Conservation (phyloP, 441 rosid species). For the Croton laevigatus region DNA sequence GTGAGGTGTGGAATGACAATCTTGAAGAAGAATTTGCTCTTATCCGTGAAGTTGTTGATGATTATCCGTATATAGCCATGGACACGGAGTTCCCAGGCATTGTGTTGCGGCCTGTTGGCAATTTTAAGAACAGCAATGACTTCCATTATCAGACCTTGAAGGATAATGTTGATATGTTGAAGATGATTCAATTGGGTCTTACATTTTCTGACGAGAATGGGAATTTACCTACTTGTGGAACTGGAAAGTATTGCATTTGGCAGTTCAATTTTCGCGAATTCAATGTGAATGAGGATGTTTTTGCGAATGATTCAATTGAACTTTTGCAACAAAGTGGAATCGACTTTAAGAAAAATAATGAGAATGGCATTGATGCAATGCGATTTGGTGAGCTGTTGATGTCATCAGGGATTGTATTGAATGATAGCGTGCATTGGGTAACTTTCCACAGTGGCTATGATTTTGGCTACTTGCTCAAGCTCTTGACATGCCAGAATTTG, state of each 20-base stretch:
- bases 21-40: conserved; percentile 46
- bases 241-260: conserved; percentile 55
- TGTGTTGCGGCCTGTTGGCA: conserved; percentile 48
- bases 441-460: conserved; percentile 83
- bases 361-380: conserved; percentile 47
- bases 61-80: conserved; percentile 60
- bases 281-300: conserved; percentile 47
- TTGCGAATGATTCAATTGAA: conserved; percentile 52
- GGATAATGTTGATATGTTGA: conserved; percentile 62
- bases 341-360: conserved; percentile 51
- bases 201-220: conserved; percentile 61
- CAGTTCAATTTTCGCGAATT: conserved; percentile 77
- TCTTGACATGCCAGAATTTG: conserved; percentile 47
- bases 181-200: conserved; percentile 77
- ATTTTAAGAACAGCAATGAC: conserved; percentile 39
- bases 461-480: conserved; percentile 68
- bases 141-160: conserved; percentile 53
- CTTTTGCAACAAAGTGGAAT: conserved; percentile 52
- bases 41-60: conserved; percentile 45
- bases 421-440: conserved; percentile 58
- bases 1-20: conserved; percentile 68
- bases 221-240: conserved; percentile 63
- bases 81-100: conserved; percentile 82
- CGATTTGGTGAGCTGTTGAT: conserved; percentile 57
- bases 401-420: conserved; percentile 63